Evolutionary conservation across 768 basidiomycete genomes (phyloP), one percentile per base, ranked within the genome.

Genomic region (Kwoniella dejecticola): DNA sequence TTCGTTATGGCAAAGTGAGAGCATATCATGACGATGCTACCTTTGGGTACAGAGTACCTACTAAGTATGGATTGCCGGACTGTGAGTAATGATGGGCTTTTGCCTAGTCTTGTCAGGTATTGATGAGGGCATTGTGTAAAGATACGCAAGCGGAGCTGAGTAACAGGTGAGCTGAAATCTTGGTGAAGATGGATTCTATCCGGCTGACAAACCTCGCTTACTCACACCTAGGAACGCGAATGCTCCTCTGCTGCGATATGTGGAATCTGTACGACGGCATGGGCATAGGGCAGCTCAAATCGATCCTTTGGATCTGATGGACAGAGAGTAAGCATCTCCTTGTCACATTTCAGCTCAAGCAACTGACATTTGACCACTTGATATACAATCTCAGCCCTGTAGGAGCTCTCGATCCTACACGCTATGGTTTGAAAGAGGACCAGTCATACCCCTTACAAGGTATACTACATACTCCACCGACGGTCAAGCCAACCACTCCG

Each of bases 281-380:
- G 72, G 77, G 17, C 64, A 66, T 31, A 41, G 66, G 17, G 64
- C 64, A 17, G 64, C 67, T 8, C 47, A 84, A 42, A 89, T 95
- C 41, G 92, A 96, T 73, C 92, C 93, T 0, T 80, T 95, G 33
- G 91, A 92, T 77, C 80, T 95, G 52, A 87, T 95, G 29, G 87
- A 89, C 55, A 86, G 92, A 15, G 90, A 92, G 69, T 86, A 83
- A 49, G 85, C 90, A 19, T 31, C 13, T 10, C 33, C 49, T 15
- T 19, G 3, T 17, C 5, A n/a, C 19, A 7, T 4, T 11, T 31
- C 23, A 1, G 44, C 55, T 57, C 27, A 54, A 54, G 33, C 15
- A 36, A 36, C 33, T n/a, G n/a, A n/a, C 19, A 33, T 50, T 21
- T 19, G 21, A 23, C 40, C 10, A 17, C n/a, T n/a, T n/a, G n/a